Percentiles rank a stretch among this genome's conserved stretches.
These are phyloP conservation scores for Eleusine indica DNA, from an alignment of 176 grass and related monocot species.

Conservation along the genomic window DNA sequence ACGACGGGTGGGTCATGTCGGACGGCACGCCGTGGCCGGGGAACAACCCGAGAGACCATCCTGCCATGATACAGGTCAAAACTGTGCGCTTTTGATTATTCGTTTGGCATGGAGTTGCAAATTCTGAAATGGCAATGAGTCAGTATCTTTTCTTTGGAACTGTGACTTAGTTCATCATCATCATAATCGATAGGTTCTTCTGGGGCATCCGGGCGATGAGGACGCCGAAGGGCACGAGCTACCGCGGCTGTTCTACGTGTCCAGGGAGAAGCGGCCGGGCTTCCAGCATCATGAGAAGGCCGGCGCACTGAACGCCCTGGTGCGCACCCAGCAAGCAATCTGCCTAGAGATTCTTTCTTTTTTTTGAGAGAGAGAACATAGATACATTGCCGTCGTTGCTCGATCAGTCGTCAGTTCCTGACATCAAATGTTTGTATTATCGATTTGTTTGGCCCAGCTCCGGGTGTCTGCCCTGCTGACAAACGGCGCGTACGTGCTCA, in stretches of 20 bases:
- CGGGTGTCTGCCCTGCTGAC: constrained; percentile 64
- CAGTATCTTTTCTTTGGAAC: background rate
- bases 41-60: constrained; percentile 69
- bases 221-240: constrained; percentile 48
- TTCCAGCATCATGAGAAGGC: constrained; percentile 66
- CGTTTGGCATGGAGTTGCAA: too few relatives aligned
- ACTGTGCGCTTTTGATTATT: background rate
- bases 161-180: background rate
- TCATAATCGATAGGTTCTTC: constrained; percentile 38
- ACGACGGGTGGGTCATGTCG: constrained; percentile 73
- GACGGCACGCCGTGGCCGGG: constrained; percentile 78
- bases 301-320: constrained; percentile 74
- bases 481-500: constrained; percentile 60
- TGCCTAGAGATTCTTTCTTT: background rate
- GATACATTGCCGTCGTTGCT: background rate
- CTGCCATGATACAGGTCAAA: constrained; percentile 68
- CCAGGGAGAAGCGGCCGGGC: constrained; percentile 62
- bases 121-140: too few relatives aligned
- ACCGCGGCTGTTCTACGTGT: constrained; percentile 71
- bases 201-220: constrained; percentile 42
- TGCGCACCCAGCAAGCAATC: background rate
- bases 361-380: too few relatives aligned
- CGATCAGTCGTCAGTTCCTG: background rate
- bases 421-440: background rate
- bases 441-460: constrained; percentile 36